A percentile compares a stretch with the other conserved stretches of the same genome.
phyloP scores from a whole-genome alignment of 2,329 filamentous ascomycete species.

The Beauveria asiatica region DNA sequence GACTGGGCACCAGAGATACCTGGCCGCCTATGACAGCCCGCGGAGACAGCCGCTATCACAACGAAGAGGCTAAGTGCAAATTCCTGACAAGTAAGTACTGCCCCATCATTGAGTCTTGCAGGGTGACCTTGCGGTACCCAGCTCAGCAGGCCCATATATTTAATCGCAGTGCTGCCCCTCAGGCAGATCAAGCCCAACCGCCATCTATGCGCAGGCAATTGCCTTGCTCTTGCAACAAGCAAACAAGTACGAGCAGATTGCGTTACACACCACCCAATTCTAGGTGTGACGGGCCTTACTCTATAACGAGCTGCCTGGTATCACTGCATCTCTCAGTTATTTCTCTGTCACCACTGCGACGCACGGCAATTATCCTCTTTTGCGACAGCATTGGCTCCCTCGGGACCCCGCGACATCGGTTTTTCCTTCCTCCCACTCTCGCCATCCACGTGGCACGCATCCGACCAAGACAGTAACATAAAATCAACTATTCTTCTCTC shows the following conservation, averaged over 20 bases:
- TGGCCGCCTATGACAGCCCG: no score
- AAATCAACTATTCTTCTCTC: not conserved
- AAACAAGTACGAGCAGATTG: not conserved
- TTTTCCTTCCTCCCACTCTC: not conserved
- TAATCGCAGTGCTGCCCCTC: slow-evolving; percentile 4
- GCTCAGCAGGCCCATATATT: no score
- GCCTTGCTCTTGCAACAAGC: not conserved
- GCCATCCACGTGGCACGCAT: not conserved
- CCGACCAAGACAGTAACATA: not conserved
- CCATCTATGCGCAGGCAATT: no score
- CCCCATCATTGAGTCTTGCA: no score
- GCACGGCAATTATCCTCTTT: not conserved
- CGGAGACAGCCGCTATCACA: no score
- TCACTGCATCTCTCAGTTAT: not conserved
- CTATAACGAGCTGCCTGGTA: not conserved
- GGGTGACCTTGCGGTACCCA: no score
- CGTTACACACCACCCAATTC: not conserved
- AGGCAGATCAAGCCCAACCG: not conserved
- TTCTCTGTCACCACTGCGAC: not conserved
- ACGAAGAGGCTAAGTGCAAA: no score
- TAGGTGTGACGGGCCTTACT: not conserved
- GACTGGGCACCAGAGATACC: no score
- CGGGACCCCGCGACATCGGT: not conserved
- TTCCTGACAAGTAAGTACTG: no score
- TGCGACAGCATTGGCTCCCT: not conserved